These are phyloP conservation scores for Scenedesmus sp. DNA, from an alignment of 163 green algal genomes.

Conservation along the genomic window DNA sequence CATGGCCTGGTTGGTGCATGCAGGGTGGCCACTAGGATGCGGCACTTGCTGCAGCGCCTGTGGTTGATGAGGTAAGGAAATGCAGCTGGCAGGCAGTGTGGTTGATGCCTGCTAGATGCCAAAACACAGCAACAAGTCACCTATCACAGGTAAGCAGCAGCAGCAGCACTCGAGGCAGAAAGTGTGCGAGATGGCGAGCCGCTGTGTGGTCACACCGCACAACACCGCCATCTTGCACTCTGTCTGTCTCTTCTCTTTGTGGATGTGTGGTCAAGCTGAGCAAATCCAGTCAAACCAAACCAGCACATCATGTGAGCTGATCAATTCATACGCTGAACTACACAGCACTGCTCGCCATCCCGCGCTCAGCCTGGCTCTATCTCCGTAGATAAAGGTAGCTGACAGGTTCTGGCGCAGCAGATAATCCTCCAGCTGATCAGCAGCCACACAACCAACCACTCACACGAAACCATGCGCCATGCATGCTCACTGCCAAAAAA, in stretches of 20 bases:
- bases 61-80: not conserved
- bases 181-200: too few relatives aligned
- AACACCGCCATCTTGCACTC: constrained; percentile 87
- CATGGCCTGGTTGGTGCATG: not conserved
- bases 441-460: too few relatives aligned
- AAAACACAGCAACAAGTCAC: too few relatives aligned
- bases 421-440: too few relatives aligned
- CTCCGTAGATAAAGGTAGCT: too few relatives aligned
- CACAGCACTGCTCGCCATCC: constrained; percentile 70
- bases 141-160: too few relatives aligned
- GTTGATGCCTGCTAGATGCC: too few relatives aligned
- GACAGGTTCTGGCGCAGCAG: not conserved
- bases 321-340: too few relatives aligned
- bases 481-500: too few relatives aligned
- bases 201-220: too few relatives aligned
- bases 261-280: not conserved
- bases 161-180: too few relatives aligned
- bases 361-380: constrained; percentile 92
- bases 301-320: not conserved
- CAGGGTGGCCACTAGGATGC: not conserved
- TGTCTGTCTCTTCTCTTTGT: constrained; percentile 81
- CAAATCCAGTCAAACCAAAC: not conserved
- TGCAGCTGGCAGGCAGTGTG: not conserved
- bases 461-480: too few relatives aligned
- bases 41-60: not conserved